Evolutionary conservation across 2,329 filamentous ascomycete genomes (phyloP), one percentile per base, ranked within the genome.

Genomic region (Trichoderma sp.): DNA sequence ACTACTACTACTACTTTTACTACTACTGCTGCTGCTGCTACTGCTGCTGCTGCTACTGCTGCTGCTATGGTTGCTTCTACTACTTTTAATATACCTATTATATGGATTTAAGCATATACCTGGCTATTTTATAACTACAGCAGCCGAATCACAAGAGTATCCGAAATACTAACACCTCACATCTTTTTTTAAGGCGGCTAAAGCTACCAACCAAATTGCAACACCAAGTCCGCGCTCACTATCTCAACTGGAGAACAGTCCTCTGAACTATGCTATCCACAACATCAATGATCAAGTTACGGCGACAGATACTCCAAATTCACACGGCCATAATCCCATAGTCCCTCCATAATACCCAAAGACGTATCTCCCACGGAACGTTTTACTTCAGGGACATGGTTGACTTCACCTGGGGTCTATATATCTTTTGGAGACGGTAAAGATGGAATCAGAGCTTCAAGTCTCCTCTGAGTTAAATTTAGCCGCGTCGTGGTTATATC

Each of bases 291-390:
- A n/a, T 46, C 43, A 46, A 46, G 2, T 4, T 46, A 8, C 16
- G 43, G 43, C 43, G 18, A 46, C 43, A 46, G 2, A 46, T 7
- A 46, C 4, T 46, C 43, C 43, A 46, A 46, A 11, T 46, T 46
- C 6, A 11, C 43, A 46, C 43, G 43, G n/a, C 13, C 74, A 49
- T 78, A 79, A 56, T 79, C 75, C 78, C 78, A 80, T 26, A 79
- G 64, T 7, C 70, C 72, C 4, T 77, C 77, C 66, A 80, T 60
- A 7, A 78, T 75, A 13, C 78, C 78, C 37, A 18, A 28, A 79
- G 72, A n/a, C 79, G 76, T 24, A 74, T 72, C n/a, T 78, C 75
- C 16, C 66, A 65, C 37, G 70, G 43, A 71, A 11, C 69, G 37
- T 2, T 70, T 66, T 10, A 21, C 14, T 72, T 70, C 0, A 66